Evolutionary conservation across 23 red algal species (phyloP), one percentile per base, ranked within the genome.

Genomic region (Chondrus crispus): DNA sequence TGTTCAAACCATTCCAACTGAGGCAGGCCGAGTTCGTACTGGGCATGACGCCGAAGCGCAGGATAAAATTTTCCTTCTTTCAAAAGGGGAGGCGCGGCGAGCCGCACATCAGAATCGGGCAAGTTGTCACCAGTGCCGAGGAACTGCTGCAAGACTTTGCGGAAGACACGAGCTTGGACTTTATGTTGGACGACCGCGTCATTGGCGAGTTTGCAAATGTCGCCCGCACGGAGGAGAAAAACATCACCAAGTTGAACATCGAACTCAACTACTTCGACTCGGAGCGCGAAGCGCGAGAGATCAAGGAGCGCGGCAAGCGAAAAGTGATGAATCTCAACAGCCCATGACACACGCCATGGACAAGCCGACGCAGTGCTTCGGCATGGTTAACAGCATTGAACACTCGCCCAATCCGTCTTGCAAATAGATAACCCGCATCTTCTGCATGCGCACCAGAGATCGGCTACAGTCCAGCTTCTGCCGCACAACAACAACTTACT

Each of bases 81-180:
- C 26, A 35, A 38, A 77, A 77, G 71, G 71, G 71, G 37, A 77
- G 38, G 44, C n/a, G 71, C 7, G 44, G 38, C 9, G 71, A 38
- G 38, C 26, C 26, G 24, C 26, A 38, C 44, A 24, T 77, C 7
- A 26, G 71, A 26, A 38, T 77, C 1, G 71, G 71, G 37, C 29
- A 77, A 44, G 71, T 77, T 8, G 44, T 47, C 29, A 77, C 71
- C 26, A 77, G 71, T 44, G 71, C 43, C 29, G 71, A 77, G 32
- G 71, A 77, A 37, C n/a, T 77, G 71, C n/a, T 77, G 44, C 24
- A 42, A 26, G 71, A 77, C 26, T 77, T 77, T 77, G 38, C n/a
- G 13, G 71, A 39, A 38, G 71, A 77, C 43, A 46, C 38, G 1
- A 42, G 71, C 37, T 48, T 77, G 37, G 71, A 77, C 26, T 20